A percentile compares a stretch with the other conserved stretches of the same genome.
Conservation (phyloP, 139 green algal species). For the Chlorella sp. region DNA sequence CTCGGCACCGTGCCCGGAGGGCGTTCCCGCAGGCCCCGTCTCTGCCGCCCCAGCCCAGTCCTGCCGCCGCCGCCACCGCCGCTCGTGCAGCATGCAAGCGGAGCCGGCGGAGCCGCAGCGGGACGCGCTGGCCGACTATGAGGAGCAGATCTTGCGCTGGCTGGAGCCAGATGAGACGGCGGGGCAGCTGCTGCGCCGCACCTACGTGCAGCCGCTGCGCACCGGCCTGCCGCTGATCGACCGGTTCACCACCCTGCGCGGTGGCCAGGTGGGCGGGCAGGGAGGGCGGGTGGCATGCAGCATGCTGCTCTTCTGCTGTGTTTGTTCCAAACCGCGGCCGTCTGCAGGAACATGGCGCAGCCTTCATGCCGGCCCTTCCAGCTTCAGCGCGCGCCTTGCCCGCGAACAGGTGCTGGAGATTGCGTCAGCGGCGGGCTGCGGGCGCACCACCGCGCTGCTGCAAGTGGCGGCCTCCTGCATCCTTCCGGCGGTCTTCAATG, state of each 20-base stretch:
- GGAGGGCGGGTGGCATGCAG: no score
- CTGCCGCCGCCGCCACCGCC: not conserved
- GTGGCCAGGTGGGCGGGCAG: not conserved
- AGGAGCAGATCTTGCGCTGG: not conserved
- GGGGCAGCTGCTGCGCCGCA: conserved; percentile 32
- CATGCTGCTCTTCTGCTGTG: no score
- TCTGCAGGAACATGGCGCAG: no score
- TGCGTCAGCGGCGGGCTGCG: conserved; percentile 10
- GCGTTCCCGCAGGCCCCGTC: no score
- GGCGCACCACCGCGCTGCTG: conserved; percentile 47
- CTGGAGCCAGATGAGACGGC: conserved; percentile 48
- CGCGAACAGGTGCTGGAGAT: conserved; percentile 33
- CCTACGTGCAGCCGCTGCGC: conserved; percentile 27
- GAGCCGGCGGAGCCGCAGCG: not conserved
- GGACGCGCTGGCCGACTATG: not conserved
- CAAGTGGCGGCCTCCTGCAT: conserved; percentile 41
- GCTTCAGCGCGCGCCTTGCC: no score
- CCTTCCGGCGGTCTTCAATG: conserved; percentile 4
- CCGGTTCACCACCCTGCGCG: conserved; percentile 15
- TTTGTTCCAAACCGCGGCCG: no score
- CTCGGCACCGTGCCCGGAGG: no score
- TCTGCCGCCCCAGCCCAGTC: no score
- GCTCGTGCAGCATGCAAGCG: no score
- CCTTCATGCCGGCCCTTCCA: no score
- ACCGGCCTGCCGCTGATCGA: conserved; percentile 46